Evolutionary conservation across 2,329 filamentous ascomycete genomes (phyloP).

Genomic region (Didymella lethalis): DNA sequence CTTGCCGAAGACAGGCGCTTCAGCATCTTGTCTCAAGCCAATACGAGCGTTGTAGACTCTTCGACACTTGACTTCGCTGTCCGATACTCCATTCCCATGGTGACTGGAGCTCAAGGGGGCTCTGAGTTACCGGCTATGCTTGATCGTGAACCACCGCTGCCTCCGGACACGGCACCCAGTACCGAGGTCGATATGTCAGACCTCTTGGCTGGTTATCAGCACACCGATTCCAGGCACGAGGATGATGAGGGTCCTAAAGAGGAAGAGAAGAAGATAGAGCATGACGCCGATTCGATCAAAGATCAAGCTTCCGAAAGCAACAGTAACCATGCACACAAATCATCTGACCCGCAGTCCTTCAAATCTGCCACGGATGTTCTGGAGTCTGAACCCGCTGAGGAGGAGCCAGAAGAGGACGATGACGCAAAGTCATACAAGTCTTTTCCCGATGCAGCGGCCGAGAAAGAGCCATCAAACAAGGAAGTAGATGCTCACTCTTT

Average conservation of each 20-base stretch:
- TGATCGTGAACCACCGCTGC: conserved; percentile 13
- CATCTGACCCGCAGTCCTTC: conserved; percentile 46
- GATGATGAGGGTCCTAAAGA: conserved; percentile 14
- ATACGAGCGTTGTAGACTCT: conserved; percentile 40
- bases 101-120: conserved; percentile 22
- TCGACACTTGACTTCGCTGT: conserved; percentile 45
- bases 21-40: conserved; percentile 39
- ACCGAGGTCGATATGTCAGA: conserved; percentile 47
- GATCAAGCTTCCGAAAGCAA: conserved; percentile 19
- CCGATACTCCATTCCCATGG: conserved; percentile 41
- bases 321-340: conserved; percentile 38
- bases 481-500: conserved; percentile 36
- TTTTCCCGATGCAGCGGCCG: conserved; percentile 19
- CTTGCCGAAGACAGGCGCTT: conserved; percentile 23
- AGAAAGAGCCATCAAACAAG: conserved; percentile 24
- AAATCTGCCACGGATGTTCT: conserved; percentile 41
- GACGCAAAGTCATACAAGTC: conserved; percentile 29
- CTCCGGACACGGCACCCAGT: conserved; percentile 24
- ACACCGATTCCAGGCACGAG: conserved; percentile 37
- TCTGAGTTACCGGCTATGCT: conserved; percentile 16
- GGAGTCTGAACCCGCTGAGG: conserved; percentile 18
- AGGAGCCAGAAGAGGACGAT: conserved; percentile 2
- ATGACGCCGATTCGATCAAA: background rate
- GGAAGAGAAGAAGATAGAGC: conserved; percentile 26
- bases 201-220: conserved; percentile 43